Evolutionary conservation across 1,284 basidiomycete genomes (phyloP).

Genomic region (Trichosporon faecale): DNA sequence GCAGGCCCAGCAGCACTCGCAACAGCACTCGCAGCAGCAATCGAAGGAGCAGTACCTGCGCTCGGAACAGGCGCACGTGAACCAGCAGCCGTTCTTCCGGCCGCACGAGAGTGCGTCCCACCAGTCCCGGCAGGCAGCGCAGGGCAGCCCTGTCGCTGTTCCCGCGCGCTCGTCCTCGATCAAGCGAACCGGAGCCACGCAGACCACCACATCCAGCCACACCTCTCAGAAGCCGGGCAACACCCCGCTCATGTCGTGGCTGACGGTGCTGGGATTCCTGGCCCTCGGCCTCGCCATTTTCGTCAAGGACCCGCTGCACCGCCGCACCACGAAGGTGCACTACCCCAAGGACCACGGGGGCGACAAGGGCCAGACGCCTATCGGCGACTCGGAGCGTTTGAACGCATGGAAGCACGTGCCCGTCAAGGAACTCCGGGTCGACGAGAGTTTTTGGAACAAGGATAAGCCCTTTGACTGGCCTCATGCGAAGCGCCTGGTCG

Average conservation of each 20-base stretch:
- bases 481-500: background rate
- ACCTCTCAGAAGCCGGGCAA: background rate
- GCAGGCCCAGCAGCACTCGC: background rate
- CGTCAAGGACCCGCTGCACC: background rate
- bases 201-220: no score
- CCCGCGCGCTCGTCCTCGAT: background rate
- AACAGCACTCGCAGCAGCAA: background rate
- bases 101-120: background rate
- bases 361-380: background rate
- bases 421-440: background rate
- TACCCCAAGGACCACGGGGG: background rate
- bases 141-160: background rate
- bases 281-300: background rate
- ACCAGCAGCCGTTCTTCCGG: background rate
- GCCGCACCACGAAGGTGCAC: background rate
- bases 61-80: background rate
- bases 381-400: background rate
- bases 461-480: conserved; percentile 4
- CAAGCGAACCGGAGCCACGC: background rate
- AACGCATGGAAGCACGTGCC: background rate
- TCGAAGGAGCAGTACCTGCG: background rate
- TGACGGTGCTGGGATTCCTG: background rate
- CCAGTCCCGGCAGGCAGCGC: background rate
- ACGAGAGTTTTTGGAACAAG: conserved; percentile 2
- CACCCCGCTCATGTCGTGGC: background rate